Conservation (phyloP, 2,329 filamentous ascomycete genomes). For the Colletotrichum somersetense region DNA sequence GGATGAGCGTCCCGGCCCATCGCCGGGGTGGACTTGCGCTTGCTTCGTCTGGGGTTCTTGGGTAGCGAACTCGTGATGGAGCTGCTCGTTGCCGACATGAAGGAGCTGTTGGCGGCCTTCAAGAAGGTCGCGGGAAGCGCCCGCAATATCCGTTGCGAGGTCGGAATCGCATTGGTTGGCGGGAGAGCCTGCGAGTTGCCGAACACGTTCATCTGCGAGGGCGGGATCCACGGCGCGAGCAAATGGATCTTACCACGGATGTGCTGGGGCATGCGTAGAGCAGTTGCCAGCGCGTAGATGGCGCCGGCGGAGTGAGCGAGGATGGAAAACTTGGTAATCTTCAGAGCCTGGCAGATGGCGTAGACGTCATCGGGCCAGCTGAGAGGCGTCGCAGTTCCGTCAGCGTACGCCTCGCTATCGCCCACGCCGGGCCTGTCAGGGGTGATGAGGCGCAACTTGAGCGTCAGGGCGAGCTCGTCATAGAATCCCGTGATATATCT, state of each 20-base stretch:
- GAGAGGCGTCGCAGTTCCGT: slow-evolving; percentile 86
- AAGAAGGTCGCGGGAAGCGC: slow-evolving; percentile 91
- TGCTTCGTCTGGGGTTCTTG: slow-evolving; percentile 71
- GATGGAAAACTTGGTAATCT: slow-evolving; percentile 96
- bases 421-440: slow-evolving; percentile 95
- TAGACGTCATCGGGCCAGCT: slow-evolving; percentile 94
- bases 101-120: slow-evolving; percentile 94
- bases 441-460: slow-evolving; percentile 91
- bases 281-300: slow-evolving; percentile 97
- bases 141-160: slow-evolving; percentile 90
- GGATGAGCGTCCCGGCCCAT: slow-evolving; percentile 54
- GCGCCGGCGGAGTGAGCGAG: slow-evolving; percentile 96
- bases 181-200: slow-evolving; percentile 79
- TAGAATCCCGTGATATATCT: slow-evolving; percentile 98
- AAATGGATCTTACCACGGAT: slow-evolving; percentile 95
- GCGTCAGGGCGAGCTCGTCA: slow-evolving; percentile 89
- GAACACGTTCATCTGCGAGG: slow-evolving; percentile 88
- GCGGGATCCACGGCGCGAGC: slow-evolving; percentile 96
- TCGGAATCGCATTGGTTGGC: slow-evolving; percentile 88
- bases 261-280: slow-evolving; percentile 94
- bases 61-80: slow-evolving; percentile 85
- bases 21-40: slow-evolving; percentile 66
- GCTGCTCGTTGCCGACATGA: slow-evolving; percentile 91
- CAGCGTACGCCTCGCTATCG: slow-evolving; percentile 86
- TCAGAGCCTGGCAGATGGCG: slow-evolving; percentile 90